A percentile compares a stretch with the other conserved stretches of the same genome.
phyloP scores from a whole-genome alignment of 805 yeast genomes.

The Sugiyamaella qingdaonensis region DNA sequence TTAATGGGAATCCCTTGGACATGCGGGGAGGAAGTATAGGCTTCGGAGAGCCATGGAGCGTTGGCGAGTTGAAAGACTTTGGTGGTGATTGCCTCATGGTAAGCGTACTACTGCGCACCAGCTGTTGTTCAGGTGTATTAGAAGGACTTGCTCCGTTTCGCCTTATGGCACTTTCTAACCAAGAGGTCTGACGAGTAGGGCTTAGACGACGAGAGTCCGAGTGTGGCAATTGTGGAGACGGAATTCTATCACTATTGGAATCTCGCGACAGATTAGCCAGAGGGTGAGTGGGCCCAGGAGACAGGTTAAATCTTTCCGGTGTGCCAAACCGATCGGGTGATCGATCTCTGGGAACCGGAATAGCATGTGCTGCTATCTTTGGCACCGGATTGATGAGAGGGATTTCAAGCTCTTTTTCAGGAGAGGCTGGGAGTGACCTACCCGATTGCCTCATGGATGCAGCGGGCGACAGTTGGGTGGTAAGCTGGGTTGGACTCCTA shows the following conservation, averaged over 20 bases:
- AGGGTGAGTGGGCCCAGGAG: conserved; percentile 4
- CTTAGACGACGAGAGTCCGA: conserved; percentile 23
- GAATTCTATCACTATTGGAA: background rate
- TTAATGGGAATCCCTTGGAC: background rate
- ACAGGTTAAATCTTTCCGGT: conserved; percentile 1
- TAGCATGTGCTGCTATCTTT: background rate
- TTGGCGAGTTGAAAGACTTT: background rate
- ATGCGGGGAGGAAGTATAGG: background rate
- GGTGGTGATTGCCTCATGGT: background rate
- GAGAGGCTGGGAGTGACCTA: background rate
- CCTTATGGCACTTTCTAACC: conserved; percentile 29
- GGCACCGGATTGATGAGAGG: conserved; percentile 3
- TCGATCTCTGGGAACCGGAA: background rate
- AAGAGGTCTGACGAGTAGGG: conserved; percentile 26
- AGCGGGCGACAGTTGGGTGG: conserved; percentile 1
- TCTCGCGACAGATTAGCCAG: background rate
- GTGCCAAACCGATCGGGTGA: background rate
- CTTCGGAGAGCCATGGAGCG: conserved; percentile 1
- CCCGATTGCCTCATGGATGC: background rate
- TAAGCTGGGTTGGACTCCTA: background rate
- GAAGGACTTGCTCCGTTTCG: conserved; percentile 19
- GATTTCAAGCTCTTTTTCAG: background rate
- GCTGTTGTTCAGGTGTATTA: background rate
- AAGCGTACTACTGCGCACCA: background rate
- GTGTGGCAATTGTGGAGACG: background rate